phyloP scores from a whole-genome alignment of 306 rosid genomes.

The Gleditsia sinensis region DNA sequence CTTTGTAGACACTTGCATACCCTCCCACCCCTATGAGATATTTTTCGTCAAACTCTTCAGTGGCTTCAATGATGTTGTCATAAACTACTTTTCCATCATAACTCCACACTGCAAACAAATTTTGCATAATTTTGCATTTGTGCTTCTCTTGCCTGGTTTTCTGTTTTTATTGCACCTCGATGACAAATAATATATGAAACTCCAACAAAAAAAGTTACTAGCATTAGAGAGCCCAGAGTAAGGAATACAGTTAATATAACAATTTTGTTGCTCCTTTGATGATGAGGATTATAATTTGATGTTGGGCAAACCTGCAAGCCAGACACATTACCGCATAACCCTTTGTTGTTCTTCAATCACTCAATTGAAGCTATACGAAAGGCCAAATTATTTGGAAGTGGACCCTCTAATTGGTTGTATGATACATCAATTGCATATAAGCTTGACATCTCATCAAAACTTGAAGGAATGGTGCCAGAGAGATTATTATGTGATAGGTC shows the following conservation, averaged over 20 bases:
- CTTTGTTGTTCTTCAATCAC: constrained; percentile 23
- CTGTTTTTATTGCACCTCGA: background rate
- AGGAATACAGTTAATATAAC: background rate
- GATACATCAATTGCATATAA: constrained; percentile 39
- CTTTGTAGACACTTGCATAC: constrained; percentile 21
- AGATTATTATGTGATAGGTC: constrained; percentile 46
- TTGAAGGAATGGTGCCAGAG: constrained; percentile 34
- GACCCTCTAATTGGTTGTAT: constrained; percentile 24
- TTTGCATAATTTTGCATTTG: no score
- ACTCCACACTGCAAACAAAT: constrained; percentile 34
- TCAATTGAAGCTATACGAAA: constrained; percentile 28
- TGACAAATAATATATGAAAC: background rate
- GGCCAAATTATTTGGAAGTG: constrained; percentile 17
- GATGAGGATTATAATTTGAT: background rate
- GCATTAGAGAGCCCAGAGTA: background rate
- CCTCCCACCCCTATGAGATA: no score
- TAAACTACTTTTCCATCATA: constrained; percentile 24
- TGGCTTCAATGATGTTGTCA: no score
- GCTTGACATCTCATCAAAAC: constrained; percentile 32
- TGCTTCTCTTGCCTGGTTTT: background rate
- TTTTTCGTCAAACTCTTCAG: no score
- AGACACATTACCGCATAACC: constrained; percentile 24
- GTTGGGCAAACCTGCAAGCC: no score
- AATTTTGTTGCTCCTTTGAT: background rate
- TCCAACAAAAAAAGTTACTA: background rate